phyloP scores from a whole-genome alignment of 179 eudicot genomes.

The Corrigiola litoralis region DNA sequence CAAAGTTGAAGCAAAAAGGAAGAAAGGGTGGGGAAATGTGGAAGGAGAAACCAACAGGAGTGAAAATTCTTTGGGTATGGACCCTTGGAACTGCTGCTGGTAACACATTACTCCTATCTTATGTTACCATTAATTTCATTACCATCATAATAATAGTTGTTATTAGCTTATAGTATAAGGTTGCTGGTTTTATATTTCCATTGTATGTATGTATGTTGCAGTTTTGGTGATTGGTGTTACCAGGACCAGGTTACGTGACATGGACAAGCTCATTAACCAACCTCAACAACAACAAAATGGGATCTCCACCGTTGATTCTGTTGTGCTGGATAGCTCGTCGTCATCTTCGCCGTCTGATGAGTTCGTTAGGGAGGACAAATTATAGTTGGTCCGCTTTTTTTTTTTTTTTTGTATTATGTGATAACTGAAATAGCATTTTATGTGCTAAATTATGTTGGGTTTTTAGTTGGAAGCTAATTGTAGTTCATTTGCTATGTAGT shows the following conservation, averaged over 20 bases:
- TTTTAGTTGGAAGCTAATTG: neutral
- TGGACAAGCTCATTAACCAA: constrained; percentile 50
- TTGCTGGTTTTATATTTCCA: neutral
- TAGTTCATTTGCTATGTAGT: neutral
- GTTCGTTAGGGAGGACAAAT: constrained; percentile 30
- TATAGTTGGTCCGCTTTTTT: neutral
- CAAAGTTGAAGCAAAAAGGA: neutral
- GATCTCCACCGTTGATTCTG: constrained; percentile 15
- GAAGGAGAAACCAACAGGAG: constrained; percentile 64
- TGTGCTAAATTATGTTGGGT: neutral
- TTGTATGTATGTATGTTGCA: constrained; percentile 19
- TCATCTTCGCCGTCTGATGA: constrained; percentile 20
- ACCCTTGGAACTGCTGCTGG: constrained; percentile 75
- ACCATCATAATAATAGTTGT: neutral
- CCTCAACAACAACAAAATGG: constrained; percentile 17
- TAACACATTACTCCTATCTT: constrained; percentile 12
- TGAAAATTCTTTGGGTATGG: constrained; percentile 87
- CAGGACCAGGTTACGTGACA: constrained; percentile 46
- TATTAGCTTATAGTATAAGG: no score
- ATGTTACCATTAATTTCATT: neutral
- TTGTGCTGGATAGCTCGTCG: constrained; percentile 14
- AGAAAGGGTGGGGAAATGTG: constrained; percentile 26
- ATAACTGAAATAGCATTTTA: neutral
- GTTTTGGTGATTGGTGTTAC: constrained; percentile 53
- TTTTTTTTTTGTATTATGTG: neutral